These are phyloP conservation scores for Corrigiola litoralis DNA, from an alignment of 179 eudicot genomes.

Conservation along the genomic window DNA sequence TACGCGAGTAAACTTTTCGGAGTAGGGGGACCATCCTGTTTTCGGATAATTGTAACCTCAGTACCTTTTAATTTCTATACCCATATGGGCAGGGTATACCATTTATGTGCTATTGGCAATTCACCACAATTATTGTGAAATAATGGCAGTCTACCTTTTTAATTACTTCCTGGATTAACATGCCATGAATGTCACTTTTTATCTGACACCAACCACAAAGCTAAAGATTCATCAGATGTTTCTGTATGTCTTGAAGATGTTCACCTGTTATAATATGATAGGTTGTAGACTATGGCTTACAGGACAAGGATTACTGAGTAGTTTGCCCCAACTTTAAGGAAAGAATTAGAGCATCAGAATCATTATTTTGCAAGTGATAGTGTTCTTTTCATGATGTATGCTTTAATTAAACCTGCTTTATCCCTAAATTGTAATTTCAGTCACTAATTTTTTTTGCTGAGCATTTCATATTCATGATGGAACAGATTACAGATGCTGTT, in stretches of 20 bases:
- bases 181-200: not conserved
- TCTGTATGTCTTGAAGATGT: not conserved
- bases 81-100: slow-evolving; percentile 20
- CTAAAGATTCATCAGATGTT: not conserved
- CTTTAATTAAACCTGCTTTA: slow-evolving; percentile 15
- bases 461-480: slow-evolving; percentile 12
- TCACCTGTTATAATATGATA: not conserved
- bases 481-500: slow-evolving; percentile 83
- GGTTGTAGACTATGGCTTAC: slow-evolving; percentile 9
- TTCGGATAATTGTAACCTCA: not conserved
- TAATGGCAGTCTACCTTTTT: slow-evolving; percentile 6
- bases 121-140: slow-evolving; percentile 13
- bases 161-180: not conserved
- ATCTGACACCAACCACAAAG: not conserved
- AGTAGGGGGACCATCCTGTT: slow-evolving; percentile 24
- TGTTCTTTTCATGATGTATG: slow-evolving; percentile 1
- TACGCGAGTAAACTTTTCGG: not conserved
- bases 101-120: slow-evolving; percentile 10
- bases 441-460: not conserved
- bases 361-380: slow-evolving; percentile 1
- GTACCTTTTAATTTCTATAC: slow-evolving; percentile 11
- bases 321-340: slow-evolving; percentile 22
- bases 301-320: slow-evolving; percentile 8
- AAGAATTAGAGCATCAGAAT: slow-evolving; percentile 18
- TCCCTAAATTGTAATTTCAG: slow-evolving; percentile 6